Evolutionary conservation across 1,284 basidiomycete species (phyloP), one percentile per base, ranked within the genome.

Genomic region (Ustilago hordei): DNA sequence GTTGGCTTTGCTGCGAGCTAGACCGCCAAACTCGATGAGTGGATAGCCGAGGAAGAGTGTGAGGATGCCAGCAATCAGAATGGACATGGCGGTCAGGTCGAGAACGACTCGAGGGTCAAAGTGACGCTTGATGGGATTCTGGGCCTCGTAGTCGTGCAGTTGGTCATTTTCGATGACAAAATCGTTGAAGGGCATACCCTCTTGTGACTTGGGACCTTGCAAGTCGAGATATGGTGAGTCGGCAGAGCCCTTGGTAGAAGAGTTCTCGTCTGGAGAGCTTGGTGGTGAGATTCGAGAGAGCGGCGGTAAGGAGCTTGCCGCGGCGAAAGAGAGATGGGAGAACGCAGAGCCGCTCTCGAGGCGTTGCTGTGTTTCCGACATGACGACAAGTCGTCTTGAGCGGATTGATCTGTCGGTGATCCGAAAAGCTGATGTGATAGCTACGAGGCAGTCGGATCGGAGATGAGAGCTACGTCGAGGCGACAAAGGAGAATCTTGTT

Each of bases 41-140:
- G 94, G 94, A 81, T 93, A 95, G 47, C 91, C 90, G 31, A 92
- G 90, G 85, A 95, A 95, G 13, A 95, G 89, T 55, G 86, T 87
- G 13, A 92, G 83, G 63, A 91, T 85, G 0, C 86, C 87, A 11
- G 61, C 75, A 34, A 86, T 83, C n/a, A 89, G 84, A 52, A 88
- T 70, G 52, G 88, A 84, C 19, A 90, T 82, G 32, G 74, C 69
- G 8, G 74, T 71, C 28, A 76, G 39, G 31, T 76, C 74, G 54
- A 76, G 69, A 28, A 72, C 15, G 47, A 71, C 62, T 2, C 74
- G 48, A 4, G 60, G 53, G 23, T 76, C 69, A 13, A 72, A 47
- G 34, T 38, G 56, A n/a, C 73, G 68, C 41, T 71, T 59, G 52
- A 67, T 38, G 9, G 59, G 55, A 17, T 11, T 61, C 55, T 76